Evolutionary conservation across 768 basidiomycete species (phyloP).

Genomic region (Hericium rajendrae): DNA sequence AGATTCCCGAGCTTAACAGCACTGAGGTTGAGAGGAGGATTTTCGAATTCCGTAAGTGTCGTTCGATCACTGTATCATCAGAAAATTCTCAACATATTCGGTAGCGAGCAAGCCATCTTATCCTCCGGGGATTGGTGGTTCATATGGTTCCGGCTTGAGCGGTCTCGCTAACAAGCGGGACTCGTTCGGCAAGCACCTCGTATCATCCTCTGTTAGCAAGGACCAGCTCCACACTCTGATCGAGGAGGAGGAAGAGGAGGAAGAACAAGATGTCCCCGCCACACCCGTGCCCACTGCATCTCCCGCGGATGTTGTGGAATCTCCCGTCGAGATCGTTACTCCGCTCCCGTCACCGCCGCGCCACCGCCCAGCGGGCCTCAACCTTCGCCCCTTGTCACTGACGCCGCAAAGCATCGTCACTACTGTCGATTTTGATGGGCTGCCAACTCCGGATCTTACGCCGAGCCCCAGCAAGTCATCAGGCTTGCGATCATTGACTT

Average conservation of each 20-base stretch:
- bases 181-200: conserved; percentile 65
- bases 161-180: conserved; percentile 58
- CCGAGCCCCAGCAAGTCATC: conserved; percentile 37
- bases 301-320: not conserved
- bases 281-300: conserved; percentile 1
- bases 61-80: not conserved
- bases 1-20: conserved; percentile 70
- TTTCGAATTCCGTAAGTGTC: conserved; percentile 59
- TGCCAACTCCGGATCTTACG: conserved; percentile 36
- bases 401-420: conserved; percentile 41
- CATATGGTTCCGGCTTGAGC: conserved; percentile 31
- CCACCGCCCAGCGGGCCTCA: conserved; percentile 56
- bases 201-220: conserved; percentile 49
- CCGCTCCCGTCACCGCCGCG: conserved; percentile 28
- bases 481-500: conserved; percentile 44
- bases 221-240: conserved; percentile 72
- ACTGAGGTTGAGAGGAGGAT: conserved; percentile 45
- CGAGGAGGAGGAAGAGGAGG: conserved; percentile 85
- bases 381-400: conserved; percentile 64
- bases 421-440: conserved; percentile 14
- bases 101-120: conserved; percentile 55
- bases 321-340: conserved; percentile 4
- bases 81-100: not conserved
- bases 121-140: conserved; percentile 36
- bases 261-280: conserved; percentile 24